Evolutionary conservation across 2,329 filamentous ascomycete species (phyloP).

Genomic region (Hirsutella thompsonii): DNA sequence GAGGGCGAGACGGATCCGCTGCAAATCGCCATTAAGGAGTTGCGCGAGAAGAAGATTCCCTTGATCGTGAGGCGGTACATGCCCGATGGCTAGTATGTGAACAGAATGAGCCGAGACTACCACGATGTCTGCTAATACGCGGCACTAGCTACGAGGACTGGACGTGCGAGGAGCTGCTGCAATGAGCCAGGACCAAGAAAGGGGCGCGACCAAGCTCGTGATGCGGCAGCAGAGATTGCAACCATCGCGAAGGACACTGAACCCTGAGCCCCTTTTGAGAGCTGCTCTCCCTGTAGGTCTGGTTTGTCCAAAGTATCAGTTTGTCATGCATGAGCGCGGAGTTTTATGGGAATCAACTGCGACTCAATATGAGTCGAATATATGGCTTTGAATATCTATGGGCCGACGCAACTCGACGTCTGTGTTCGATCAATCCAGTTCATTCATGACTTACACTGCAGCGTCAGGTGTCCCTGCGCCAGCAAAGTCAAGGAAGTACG

Average conservation of each 20-base stretch:
- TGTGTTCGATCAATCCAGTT: too few species aligned
- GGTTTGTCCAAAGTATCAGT: conserved; percentile 10
- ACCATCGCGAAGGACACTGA: not conserved
- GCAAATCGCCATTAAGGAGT: conserved; percentile 94
- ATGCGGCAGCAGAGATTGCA: not conserved
- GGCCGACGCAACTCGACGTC: too few species aligned
- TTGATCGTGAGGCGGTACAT: conserved; percentile 90
- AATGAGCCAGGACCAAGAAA: conserved; percentile 23
- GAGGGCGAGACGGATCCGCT: conserved; percentile 96
- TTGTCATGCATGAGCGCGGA: conserved; percentile 23
- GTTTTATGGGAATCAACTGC: conserved; percentile 10
- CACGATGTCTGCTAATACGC: not conserved
- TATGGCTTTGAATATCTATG: too few species aligned
- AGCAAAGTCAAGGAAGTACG: too few species aligned
- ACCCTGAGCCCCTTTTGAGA: not conserved
- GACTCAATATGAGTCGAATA: not conserved
- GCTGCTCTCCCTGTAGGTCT: not conserved
- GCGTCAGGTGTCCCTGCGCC: not conserved
- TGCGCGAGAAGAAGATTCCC: conserved; percentile 97
- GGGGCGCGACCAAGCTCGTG: conserved; percentile 3
- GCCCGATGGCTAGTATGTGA: conserved; percentile 75
- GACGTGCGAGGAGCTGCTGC: conserved; percentile 90
- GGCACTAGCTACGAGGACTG: conserved; percentile 85
- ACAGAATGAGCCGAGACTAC: not conserved
- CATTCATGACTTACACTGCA: not conserved